Conservation (phyloP, 768 basidiomycete genomes). For the Panellus pusillus region DNA sequence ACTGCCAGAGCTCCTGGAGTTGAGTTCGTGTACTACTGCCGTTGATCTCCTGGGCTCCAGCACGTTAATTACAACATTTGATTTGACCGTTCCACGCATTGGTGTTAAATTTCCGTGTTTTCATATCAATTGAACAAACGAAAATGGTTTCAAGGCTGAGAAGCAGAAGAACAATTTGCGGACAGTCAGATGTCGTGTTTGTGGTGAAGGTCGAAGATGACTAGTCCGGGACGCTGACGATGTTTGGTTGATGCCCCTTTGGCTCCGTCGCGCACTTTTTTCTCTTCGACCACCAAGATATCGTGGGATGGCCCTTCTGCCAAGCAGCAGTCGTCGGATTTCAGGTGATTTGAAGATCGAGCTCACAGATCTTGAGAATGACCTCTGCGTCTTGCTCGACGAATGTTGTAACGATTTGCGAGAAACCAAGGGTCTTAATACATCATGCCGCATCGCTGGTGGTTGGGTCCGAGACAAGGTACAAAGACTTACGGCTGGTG, state of each 20-base stretch:
- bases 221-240: no score
- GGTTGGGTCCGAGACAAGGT: constrained; percentile 99
- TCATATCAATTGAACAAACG: no score
- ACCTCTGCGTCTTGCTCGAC: constrained; percentile 76
- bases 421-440: constrained; percentile 50
- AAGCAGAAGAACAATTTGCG: no score
- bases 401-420: constrained; percentile 65
- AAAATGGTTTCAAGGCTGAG: no score
- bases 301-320: constrained; percentile 10
- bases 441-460: constrained; percentile 88
- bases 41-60: no score
- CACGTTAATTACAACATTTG: no score
- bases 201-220: no score
- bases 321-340: constrained; percentile 9
- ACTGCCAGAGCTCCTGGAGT: no score
- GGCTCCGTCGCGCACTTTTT: neutral
- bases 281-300: neutral
- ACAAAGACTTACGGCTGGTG: neutral
- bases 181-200: no score
- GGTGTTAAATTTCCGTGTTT: no score
- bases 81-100: no score
- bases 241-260: constrained; percentile 4
- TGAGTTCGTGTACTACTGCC: no score
- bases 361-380: constrained; percentile 67
- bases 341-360: constrained; percentile 41